Percentiles rank a stretch among this genome's conserved stretches.
These are phyloP conservation scores for Phyllosticta citribraziliensis DNA, from an alignment of 2,329 filamentous ascomycete species.

Conservation along the genomic window DNA sequence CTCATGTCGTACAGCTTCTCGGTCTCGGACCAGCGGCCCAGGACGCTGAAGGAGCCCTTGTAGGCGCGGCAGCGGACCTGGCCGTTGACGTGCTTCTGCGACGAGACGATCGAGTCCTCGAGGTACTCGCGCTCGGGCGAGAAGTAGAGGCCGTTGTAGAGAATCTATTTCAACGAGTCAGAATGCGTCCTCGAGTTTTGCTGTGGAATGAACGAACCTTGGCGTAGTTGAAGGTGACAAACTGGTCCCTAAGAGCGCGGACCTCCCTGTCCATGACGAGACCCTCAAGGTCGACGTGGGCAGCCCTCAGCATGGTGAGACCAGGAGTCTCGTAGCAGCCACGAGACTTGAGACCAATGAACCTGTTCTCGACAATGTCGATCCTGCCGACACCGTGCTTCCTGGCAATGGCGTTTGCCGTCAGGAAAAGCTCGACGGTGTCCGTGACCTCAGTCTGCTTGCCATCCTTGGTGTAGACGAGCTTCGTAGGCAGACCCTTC, in stretches of 20 bases:
- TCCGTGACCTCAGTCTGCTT: constrained; percentile 53
- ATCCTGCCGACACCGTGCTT: constrained; percentile 68
- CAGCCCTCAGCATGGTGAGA: constrained; percentile 41
- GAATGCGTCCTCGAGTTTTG: neutral
- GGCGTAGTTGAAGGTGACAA: constrained; percentile 55
- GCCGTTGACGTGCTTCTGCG: constrained; percentile 31
- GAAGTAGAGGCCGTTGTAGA: constrained; percentile 59
- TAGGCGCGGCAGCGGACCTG: constrained; percentile 53
- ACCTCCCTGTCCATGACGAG: constrained; percentile 60
- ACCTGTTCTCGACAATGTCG: constrained; percentile 75
- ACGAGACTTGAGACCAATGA: constrained; percentile 69
- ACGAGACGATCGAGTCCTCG: constrained; percentile 45
- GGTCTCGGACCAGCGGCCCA: constrained; percentile 51
- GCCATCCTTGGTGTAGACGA: constrained; percentile 45
- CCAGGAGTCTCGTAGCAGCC: constrained; percentile 62
- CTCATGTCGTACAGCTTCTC: constrained; percentile 60
- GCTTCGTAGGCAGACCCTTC: constrained; percentile 64
- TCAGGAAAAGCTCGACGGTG: constrained; percentile 61
- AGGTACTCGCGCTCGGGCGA: constrained; percentile 62
- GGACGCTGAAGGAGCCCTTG: constrained; percentile 55
- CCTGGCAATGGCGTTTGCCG: constrained; percentile 61
- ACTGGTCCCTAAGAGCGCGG: constrained; percentile 60
- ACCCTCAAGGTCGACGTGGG: constrained; percentile 55
- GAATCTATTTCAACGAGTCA: constrained; percentile 9
- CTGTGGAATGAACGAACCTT: constrained; percentile 24